Percentiles rank a stretch among this genome's conserved stretches.
phyloP scores from a whole-genome alignment of 2,329 filamentous ascomycete genomes.

The Cladophialophora immunda region DNA sequence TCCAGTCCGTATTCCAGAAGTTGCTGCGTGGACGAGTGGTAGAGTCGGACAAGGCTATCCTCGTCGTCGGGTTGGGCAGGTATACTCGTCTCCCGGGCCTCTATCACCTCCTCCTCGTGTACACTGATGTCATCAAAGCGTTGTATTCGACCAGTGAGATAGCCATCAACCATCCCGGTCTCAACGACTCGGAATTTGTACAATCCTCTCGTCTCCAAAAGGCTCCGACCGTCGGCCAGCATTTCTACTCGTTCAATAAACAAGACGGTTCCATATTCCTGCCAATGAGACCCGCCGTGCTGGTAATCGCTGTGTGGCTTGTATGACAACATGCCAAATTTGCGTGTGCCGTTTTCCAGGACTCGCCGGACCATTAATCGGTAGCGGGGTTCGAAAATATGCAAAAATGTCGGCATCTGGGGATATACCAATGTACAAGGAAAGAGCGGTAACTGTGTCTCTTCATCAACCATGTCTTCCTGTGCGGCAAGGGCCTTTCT shows the following conservation, averaged over 20 bases:
- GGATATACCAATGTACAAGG: constrained; percentile 85
- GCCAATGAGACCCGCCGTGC: constrained; percentile 66
- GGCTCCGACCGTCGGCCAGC: constrained; percentile 80
- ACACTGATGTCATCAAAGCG: constrained; percentile 82
- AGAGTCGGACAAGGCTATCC: constrained; percentile 51
- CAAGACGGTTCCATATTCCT: constrained; percentile 79
- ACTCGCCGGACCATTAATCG: constrained; percentile 86
- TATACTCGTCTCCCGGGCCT: constrained; percentile 70
- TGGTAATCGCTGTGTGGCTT: constrained; percentile 64
- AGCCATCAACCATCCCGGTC: constrained; percentile 75
- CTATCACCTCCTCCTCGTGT: constrained; percentile 79
- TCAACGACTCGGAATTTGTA: constrained; percentile 78
- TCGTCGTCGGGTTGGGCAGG: constrained; percentile 47
- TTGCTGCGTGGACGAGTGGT: constrained; percentile 72
- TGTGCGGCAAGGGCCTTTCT: constrained; percentile 67
- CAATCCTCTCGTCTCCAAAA: constrained; percentile 79
- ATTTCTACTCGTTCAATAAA: constrained; percentile 77
- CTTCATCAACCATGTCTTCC: constrained; percentile 60
- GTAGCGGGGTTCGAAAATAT: constrained; percentile 93
- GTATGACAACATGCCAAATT: constrained; percentile 86
- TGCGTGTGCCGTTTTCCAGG: constrained; percentile 72
- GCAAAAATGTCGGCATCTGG: constrained; percentile 82
- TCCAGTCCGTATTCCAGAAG: constrained; percentile 71
- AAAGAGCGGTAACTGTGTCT: constrained; percentile 75
- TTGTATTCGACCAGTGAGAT: constrained; percentile 77